Conservation (phyloP, 1,139 yeast genomes). For the Scheffersomyces insectosa region DNA sequence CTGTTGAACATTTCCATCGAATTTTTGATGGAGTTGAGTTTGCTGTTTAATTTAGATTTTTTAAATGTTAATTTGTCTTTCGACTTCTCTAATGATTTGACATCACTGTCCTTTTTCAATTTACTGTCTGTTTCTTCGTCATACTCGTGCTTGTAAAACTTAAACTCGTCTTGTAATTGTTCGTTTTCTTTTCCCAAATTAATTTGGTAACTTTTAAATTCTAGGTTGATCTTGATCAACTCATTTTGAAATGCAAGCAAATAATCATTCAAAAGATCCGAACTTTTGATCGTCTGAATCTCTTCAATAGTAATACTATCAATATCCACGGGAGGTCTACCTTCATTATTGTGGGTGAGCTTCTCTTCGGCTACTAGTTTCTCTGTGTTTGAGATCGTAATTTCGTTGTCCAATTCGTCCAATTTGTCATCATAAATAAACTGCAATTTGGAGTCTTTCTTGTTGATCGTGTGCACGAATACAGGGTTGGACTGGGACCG, state of each 20-base stretch:
- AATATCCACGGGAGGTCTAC: constrained; percentile 3
- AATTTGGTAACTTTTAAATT: constrained; percentile 23
- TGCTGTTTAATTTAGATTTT: constrained; percentile 34
- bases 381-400: background rate
- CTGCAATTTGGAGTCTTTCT: background rate
- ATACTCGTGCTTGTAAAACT: constrained; percentile 25
- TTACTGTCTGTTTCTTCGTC: constrained; percentile 34
- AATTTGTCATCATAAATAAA: background rate
- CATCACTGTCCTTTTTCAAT: constrained; percentile 31
- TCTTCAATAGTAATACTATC: constrained; percentile 10
- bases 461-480: constrained; percentile 17
- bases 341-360: background rate
- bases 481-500: constrained; percentile 38
- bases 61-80: constrained; percentile 31
- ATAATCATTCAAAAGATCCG: constrained; percentile 22
- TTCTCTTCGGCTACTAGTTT: background rate
- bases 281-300: constrained; percentile 6
- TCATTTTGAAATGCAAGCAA: constrained; percentile 31
- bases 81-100: constrained; percentile 34
- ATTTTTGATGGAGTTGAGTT: constrained; percentile 24
- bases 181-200: constrained; percentile 23
- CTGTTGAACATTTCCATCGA: constrained; percentile 17
- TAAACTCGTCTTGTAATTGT: constrained; percentile 21
- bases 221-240: constrained; percentile 24
- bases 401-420: background rate